phyloP scores from a whole-genome alignment of 164 flowering plant species.

The Macadamia tetraphylla region DNA sequence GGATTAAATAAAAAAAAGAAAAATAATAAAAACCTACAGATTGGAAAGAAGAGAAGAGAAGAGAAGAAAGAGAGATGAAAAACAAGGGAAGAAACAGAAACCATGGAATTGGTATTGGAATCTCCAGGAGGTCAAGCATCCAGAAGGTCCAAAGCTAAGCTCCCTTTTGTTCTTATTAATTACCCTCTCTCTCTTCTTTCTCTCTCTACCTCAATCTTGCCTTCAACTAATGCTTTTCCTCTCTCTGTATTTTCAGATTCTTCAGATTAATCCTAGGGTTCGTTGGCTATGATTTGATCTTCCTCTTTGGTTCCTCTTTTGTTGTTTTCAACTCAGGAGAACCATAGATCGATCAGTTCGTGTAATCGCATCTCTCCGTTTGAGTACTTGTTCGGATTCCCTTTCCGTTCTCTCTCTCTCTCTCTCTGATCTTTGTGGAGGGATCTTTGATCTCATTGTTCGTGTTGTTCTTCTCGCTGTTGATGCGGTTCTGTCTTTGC shows the following conservation, averaged over 20 bases:
- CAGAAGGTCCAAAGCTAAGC: conserved; percentile 11
- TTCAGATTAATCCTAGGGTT: too few species aligned
- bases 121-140: conserved; percentile 11
- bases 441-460: neutral
- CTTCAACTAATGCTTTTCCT: neutral
- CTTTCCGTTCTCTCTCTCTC: too few species aligned
- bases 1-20: too few species aligned
- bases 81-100: neutral
- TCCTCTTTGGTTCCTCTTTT: too few species aligned
- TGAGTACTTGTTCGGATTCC: neutral
- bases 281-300: too few species aligned
- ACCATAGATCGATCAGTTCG: neutral
- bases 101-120: conserved; percentile 10
- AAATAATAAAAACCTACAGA: too few species aligned
- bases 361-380: neutral
- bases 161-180: neutral
- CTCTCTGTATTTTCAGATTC: neutral
- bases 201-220: neutral
- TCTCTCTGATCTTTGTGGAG: neutral
- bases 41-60: too few species aligned
- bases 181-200: neutral
- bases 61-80: neutral
- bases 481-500: too few species aligned
- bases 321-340: too few species aligned
- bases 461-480: too few species aligned